A percentile compares a stretch with the other conserved stretches of the same genome.
Conservation (phyloP, 2,329 filamentous ascomycete genomes). For the Penicillium brevicompactum region DNA sequence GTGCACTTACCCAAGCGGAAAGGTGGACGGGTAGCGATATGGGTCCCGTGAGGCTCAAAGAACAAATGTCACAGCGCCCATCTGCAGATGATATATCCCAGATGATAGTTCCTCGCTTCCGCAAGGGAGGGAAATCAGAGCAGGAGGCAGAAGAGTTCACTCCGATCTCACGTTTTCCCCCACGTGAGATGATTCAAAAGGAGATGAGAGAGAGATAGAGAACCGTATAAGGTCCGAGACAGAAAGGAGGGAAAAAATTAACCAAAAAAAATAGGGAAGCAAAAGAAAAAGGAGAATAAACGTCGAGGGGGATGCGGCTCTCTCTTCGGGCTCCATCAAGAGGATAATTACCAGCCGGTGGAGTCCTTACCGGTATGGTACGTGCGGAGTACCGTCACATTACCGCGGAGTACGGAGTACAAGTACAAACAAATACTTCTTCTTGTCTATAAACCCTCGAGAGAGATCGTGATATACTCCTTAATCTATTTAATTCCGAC, state of each 20-base stretch:
- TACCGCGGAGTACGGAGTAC: neutral
- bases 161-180: neutral
- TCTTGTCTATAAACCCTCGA: too few species aligned
- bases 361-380: neutral
- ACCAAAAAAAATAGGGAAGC: neutral
- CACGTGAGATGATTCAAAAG: neutral
- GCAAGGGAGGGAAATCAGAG: neutral
- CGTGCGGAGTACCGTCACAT: neutral
- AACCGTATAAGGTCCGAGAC: neutral
- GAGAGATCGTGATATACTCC: too few species aligned
- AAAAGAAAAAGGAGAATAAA: slow-evolving; percentile 4
- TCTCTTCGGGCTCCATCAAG: neutral
- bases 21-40: slow-evolving; percentile 10
- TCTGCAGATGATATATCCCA: slow-evolving; percentile 13
- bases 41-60: slow-evolving; percentile 26
- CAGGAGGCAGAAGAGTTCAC: neutral
- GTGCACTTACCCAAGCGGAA: slow-evolving; percentile 11
- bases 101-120: slow-evolving; percentile 7
- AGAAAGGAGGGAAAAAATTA: neutral
- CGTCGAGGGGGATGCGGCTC: slow-evolving; percentile 4
- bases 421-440: too few species aligned
- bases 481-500: too few species aligned
- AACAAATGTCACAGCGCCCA: slow-evolving; percentile 11
- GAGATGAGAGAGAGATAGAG: too few species aligned
- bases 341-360: too few species aligned